Evolutionary conservation across 805 yeast genomes (phyloP).

Genomic region (Tetrapisispora nanseiensis): DNA sequence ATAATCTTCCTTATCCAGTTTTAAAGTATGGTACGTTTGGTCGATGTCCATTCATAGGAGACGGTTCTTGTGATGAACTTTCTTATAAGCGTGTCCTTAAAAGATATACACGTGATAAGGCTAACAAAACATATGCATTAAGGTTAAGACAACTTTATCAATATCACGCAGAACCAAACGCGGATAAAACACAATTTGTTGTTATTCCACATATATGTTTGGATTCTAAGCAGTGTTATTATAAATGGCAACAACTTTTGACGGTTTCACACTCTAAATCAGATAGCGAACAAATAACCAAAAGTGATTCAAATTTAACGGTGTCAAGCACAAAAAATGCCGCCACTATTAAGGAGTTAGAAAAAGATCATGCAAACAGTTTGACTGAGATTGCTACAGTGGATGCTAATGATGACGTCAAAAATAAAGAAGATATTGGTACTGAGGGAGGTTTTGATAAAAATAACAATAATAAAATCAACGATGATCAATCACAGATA

Average conservation of each 20-base stretch:
- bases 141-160: slow-evolving; percentile 26
- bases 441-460: slow-evolving; percentile 21
- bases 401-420: not conserved
- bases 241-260: slow-evolving; percentile 10
- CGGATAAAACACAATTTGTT: slow-evolving; percentile 6
- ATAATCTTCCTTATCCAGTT: slow-evolving; percentile 29
- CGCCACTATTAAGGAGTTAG: not conserved
- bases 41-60: slow-evolving; percentile 72
- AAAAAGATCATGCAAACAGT: not conserved
- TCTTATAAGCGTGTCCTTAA: slow-evolving; percentile 23
- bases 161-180: slow-evolving; percentile 18
- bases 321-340: no score
- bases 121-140: slow-evolving; percentile 25
- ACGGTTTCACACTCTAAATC: not conserved
- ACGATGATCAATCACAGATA: slow-evolving; percentile 1
- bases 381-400: not conserved
- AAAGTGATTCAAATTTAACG: no score
- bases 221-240: slow-evolving; percentile 16
- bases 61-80: slow-evolving; percentile 29
- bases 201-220: slow-evolving; percentile 18
- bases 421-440: not conserved
- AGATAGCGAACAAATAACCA: not conserved
- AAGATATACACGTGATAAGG: slow-evolving; percentile 25
- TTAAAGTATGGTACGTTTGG: slow-evolving; percentile 39
- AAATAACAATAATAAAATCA: slow-evolving; percentile 14